Evolutionary conservation across 139 green algal species (phyloP).

Genomic region (Coelastrella sp.): DNA sequence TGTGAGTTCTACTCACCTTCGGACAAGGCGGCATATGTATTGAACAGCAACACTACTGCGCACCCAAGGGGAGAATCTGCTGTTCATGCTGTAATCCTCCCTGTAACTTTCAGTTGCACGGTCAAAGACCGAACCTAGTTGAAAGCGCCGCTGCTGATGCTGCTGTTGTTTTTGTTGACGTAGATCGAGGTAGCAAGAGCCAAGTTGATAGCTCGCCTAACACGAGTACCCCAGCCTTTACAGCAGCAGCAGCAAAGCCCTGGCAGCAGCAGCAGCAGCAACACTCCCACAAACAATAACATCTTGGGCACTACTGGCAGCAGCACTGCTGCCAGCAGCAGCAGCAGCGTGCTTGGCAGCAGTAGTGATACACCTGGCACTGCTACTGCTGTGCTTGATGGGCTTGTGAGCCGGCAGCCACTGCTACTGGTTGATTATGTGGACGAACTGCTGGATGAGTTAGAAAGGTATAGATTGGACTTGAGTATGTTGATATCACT

Average conservation of each 20-base stretch:
- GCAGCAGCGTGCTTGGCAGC: constrained; percentile 4
- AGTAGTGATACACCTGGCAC: neutral
- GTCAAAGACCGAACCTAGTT: no score
- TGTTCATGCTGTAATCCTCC: no score
- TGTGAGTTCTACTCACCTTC: no score
- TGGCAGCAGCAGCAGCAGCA: constrained; percentile 11
- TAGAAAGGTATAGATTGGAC: constrained; percentile 47
- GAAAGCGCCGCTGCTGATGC: constrained; percentile 10
- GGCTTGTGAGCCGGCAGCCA: constrained; percentile 42
- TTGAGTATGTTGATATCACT: no score
- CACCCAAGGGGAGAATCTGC: no score
- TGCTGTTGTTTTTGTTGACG: neutral
- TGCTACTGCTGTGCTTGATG: neutral
- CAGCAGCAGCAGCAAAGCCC: constrained; percentile 5
- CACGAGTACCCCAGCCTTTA: neutral
- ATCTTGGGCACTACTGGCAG: neutral
- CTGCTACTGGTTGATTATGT: constrained; percentile 56
- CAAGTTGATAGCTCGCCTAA: constrained; percentile 41
- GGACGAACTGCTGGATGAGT: constrained; percentile 49
- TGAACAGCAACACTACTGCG: no score
- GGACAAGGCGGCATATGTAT: no score
- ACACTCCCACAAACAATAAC: neutral
- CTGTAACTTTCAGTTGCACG: no score
- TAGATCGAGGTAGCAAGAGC: constrained; percentile 27
- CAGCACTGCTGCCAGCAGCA: neutral